A percentile compares a stretch with the other conserved stretches of the same genome.
Conservation (phyloP, 2,329 filamentous ascomycete genomes). For the Penicillium glabrum region DNA sequence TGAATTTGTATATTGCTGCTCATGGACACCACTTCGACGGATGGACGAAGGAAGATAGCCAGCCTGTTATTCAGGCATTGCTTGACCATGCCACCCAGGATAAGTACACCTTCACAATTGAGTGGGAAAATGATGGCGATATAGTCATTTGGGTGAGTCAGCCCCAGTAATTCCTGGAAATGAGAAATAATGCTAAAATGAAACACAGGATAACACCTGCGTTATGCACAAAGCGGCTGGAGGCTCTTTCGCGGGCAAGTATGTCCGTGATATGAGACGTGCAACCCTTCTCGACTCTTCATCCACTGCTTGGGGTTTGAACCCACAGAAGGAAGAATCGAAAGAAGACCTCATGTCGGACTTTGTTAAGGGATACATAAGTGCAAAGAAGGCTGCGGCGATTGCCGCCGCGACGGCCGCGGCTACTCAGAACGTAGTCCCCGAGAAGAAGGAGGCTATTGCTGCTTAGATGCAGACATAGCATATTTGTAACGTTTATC, state of each 20-base stretch:
- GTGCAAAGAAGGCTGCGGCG: not conserved
- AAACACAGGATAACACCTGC: conserved; percentile 3
- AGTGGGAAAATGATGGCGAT: conserved; percentile 3
- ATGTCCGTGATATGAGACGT: conserved; percentile 1
- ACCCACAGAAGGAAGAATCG: not conserved
- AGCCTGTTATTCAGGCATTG: not conserved
- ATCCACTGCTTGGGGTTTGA: not conserved
- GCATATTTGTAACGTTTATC: not conserved
- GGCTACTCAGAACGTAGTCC: not conserved
- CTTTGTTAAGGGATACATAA: not conserved
- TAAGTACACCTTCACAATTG: not conserved
- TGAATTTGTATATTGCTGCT: conserved; percentile 2
- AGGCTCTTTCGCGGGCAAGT: not conserved
- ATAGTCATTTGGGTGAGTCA: conserved; percentile 1
- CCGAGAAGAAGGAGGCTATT: not conserved
- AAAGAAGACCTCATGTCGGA: not conserved
- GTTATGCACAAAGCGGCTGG: not conserved
- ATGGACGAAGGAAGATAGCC: not conserved
- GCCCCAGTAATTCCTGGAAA: not conserved
- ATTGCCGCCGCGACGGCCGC: conserved; percentile 8
- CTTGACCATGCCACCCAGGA: not conserved
- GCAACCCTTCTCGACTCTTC: not conserved
- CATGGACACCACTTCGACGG: conserved; percentile 1
- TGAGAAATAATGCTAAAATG: not conserved
- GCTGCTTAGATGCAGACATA: not conserved